These are phyloP conservation scores for Zymoseptoria tritici DNA, from an alignment of 2,329 filamentous ascomycete genomes.

Conservation along the genomic window DNA sequence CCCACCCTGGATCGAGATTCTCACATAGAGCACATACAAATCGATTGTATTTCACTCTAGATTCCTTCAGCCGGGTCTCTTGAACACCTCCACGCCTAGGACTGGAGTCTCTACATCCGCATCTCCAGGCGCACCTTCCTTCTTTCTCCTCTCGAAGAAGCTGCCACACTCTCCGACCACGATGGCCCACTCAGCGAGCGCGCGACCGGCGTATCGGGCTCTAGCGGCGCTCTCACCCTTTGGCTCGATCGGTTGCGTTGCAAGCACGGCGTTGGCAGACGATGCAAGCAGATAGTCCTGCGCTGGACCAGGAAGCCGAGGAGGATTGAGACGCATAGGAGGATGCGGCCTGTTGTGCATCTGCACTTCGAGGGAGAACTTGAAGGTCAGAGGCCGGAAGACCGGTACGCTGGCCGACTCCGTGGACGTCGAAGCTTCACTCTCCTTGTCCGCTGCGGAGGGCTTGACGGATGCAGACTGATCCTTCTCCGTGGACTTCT, in stretches of 20 bases:
- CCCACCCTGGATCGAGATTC: background rate
- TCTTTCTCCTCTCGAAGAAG: conserved; percentile 67
- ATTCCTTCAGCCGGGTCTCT: conserved; percentile 10
- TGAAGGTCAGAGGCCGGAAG: conserved; percentile 58
- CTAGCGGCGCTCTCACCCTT: conserved; percentile 31
- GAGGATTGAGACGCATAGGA: conserved; percentile 56
- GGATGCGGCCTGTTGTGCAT: conserved; percentile 49
- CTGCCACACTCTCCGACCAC: conserved; percentile 73
- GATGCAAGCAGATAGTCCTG: conserved; percentile 52
- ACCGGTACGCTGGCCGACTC: conserved; percentile 1
- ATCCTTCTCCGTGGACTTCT: conserved; percentile 3
- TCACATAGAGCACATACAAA: background rate
- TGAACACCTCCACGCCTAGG: conserved; percentile 57
- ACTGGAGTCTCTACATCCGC: conserved; percentile 62
- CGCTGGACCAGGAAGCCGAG: conserved; percentile 62
- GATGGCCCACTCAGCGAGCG: conserved; percentile 70
- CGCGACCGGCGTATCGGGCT: conserved; percentile 60
- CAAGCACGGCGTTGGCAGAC: background rate
- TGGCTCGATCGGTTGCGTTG: conserved; percentile 24
- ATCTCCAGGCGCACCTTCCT: conserved; percentile 62
- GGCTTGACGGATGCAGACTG: conserved; percentile 7
- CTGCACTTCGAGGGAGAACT: conserved; percentile 64
- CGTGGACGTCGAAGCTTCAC: background rate
- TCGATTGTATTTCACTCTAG: background rate
- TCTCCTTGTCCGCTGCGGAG: conserved; percentile 8